Evolutionary conservation across 2,329 filamentous ascomycete species (phyloP), one percentile per base, ranked within the genome.

Genomic region (Chrysoporthe puriensis): DNA sequence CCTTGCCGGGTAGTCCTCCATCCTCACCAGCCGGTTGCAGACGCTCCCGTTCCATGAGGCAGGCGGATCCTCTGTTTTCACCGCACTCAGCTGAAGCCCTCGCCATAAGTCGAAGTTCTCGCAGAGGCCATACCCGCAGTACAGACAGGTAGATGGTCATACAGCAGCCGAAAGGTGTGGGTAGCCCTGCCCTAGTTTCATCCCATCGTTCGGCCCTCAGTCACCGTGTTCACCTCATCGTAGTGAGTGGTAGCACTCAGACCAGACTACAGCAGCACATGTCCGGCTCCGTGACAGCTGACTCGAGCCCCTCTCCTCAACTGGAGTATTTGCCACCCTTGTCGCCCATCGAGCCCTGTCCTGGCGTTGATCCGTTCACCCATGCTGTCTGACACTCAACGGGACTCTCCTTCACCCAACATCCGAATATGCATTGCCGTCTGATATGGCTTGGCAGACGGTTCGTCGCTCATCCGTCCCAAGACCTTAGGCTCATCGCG

Each of bases 351-450:
- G 50, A 65, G 61, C 65, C 70, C 70, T 69, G 68, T 59, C 64
- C 64, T 63, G 66, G 64, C 72, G 75, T 78, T 77, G 77, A 72
- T 73, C 71, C 68, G 70, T 65, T 71, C 68, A 73, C 70, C 73
- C 73, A 74, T 74, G 74, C 75, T 73, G 76, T 75, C 77, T 81
- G 79, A 80, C 72, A 80, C 78, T 76, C 76, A 72, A 76, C 79
- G 80, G 79, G 80, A 77, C 74, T 70, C 69, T 75, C 73, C 75
- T 77, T 73, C 71, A 66, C 75, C 73, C 72, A 72, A 72, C 74
- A 79, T 79, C 80, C 80, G 78, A 77, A 74, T 73, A 70, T 67
- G 72, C 70, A 43, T 62, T 66, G 59, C 73, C 68, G 73, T 75
- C 73, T 73, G 74, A 71, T 73, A 64, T 72, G 68, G 57, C 75